phyloP scores from a whole-genome alignment of 2,329 filamentous ascomycete species.

The Bipolaris cookei region DNA sequence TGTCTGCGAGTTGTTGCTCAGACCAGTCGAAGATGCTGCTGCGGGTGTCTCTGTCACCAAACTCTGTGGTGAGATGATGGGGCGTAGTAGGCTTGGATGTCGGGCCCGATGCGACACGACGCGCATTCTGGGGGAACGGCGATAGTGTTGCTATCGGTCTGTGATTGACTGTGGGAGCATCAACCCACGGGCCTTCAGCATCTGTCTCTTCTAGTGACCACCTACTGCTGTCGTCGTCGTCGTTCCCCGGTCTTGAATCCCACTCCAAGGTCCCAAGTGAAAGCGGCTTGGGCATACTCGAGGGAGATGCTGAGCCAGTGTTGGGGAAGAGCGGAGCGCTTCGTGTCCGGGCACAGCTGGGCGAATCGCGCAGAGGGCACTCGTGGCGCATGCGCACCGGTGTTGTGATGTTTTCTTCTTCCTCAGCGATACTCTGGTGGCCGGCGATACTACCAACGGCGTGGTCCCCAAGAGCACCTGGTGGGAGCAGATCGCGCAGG shows the following conservation, averaged over 20 bases:
- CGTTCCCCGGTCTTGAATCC: constrained; percentile 48
- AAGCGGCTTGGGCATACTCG: constrained; percentile 52
- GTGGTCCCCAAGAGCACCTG: constrained; percentile 53
- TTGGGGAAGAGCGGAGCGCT: constrained; percentile 48
- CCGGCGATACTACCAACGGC: constrained; percentile 41
- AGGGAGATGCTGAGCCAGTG: constrained; percentile 54
- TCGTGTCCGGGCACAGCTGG: constrained; percentile 39
- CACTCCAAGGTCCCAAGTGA: constrained; percentile 51
- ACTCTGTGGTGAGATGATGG: constrained; percentile 44
- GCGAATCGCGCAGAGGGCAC: constrained; percentile 44
- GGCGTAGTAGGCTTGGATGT: constrained; percentile 50
- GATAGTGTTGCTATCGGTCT: constrained; percentile 37
- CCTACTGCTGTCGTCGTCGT: constrained; percentile 47
- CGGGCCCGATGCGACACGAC: constrained; percentile 37
- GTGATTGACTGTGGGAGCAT: constrained; percentile 45
- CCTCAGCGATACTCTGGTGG: constrained; percentile 57
- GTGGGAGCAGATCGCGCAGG: constrained; percentile 57
- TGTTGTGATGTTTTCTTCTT: constrained; percentile 58
- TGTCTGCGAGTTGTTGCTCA: constrained; percentile 69
- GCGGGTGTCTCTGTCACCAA: constrained; percentile 53
- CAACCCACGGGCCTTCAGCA: constrained; percentile 48
- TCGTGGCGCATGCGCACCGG: constrained; percentile 54
- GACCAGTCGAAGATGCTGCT: constrained; percentile 82
- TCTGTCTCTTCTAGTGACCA: constrained; percentile 53
- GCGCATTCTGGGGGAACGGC: constrained; percentile 43